Base-by-base conservation (phyloP, 2,329 filamentous ascomycete genomes). In the Pseudogymnoascus sp. region DNA sequence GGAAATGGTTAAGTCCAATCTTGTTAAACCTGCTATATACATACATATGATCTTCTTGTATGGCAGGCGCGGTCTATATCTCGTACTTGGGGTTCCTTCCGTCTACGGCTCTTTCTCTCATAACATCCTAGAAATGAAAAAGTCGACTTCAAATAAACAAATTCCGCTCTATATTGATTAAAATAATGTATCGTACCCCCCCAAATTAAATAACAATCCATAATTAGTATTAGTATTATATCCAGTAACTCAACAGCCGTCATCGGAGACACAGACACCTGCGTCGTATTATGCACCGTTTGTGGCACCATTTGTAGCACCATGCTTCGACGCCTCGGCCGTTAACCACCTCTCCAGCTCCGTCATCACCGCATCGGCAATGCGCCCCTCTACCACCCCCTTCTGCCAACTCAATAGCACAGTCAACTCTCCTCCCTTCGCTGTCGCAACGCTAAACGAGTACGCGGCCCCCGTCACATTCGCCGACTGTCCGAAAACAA, bases 321-420 rank as follows among this genome's bases (percentile, higher is more conserved):
- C 48, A 33, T 55, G 27, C 48, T 55, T 33, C 48, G 48, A 55
- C 27, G 27, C 48, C 48, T 55, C 48, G 4, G 48, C 21, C 58
- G 38, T 59, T 42, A 59, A 15, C 58, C 58, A 38, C 5, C 38
- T 59, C 58, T 60, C 35, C 17, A 60, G n/a, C 21, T 60, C 38
- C 33, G 21, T 10, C 48, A 55, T 55, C 48, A 55, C 48, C 15
- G 48, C 48, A 55, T 35, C 35, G 29, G 48, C 48, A 55, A 55
- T 55, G 8, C 48, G 48, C 29, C 21, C 48, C 48, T 55, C 48
- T n/a, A 55, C 58, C 17, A 77, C 71, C 0, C 72, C 75, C 12
- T 80, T 75, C 68, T 81, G 79, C 79, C 80, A 84, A 4, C 74
- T 78, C 8, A 82, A 48, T 0, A 74, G 73, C n/a, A 81, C 64